These are phyloP conservation scores for Leccinum arenicola DNA, from an alignment of 768 basidiomycete genomes.

Conservation along the genomic window DNA sequence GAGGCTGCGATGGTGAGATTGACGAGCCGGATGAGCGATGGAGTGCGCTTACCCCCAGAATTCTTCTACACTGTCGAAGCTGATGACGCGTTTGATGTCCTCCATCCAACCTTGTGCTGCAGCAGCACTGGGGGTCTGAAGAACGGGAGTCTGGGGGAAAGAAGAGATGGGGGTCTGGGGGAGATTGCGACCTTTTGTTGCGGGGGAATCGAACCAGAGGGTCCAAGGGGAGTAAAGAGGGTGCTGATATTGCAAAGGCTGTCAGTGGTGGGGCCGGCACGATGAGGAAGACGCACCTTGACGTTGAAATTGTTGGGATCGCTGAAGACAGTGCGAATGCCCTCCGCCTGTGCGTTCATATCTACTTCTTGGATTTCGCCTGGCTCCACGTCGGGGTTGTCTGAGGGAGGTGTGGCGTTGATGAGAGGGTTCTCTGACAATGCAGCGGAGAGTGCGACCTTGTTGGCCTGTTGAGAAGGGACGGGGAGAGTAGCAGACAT, in stretches of 20 bases:
- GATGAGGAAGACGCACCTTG: slow-evolving; percentile 56
- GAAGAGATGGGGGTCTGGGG: slow-evolving; percentile 81
- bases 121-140: slow-evolving; percentile 67
- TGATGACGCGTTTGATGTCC: slow-evolving; percentile 94
- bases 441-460: slow-evolving; percentile 74
- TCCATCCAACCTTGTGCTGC: slow-evolving; percentile 97
- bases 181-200: slow-evolving; percentile 85
- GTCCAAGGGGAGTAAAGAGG: slow-evolving; percentile 95
- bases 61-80: slow-evolving; percentile 95
- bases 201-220: slow-evolving; percentile 96
- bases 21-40: neutral
- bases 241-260: slow-evolving; percentile 50
- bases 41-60: slow-evolving; percentile 85
- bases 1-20: slow-evolving; percentile 46
- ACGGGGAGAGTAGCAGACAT: slow-evolving; percentile 51
- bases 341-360: slow-evolving; percentile 79
- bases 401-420: slow-evolving; percentile 10
- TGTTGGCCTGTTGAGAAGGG: slow-evolving; percentile 72
- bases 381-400: slow-evolving; percentile 54
- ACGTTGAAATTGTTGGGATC: slow-evolving; percentile 94
- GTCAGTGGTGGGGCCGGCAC: neutral
- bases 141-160: slow-evolving; percentile 71
- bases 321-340: slow-evolving; percentile 89
- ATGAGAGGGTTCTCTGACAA: slow-evolving; percentile 51
- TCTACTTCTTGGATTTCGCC: slow-evolving; percentile 88